Conservation (phyloP, 371 early-diverging fungal species). For the Mucor plumbeus region DNA sequence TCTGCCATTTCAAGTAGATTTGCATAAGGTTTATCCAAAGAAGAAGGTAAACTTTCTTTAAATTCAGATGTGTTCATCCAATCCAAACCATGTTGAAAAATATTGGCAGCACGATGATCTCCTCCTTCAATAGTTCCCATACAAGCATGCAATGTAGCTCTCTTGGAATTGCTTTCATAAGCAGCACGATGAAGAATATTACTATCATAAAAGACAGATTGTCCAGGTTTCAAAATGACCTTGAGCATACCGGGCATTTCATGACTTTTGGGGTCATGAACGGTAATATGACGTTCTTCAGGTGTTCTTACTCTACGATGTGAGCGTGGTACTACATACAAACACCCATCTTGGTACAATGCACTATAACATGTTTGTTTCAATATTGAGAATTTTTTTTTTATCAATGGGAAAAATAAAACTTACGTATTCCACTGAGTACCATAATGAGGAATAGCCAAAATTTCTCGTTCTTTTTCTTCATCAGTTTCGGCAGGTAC, state of each 20-base stretch:
- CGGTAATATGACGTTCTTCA: conserved; percentile 53
- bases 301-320: conserved; percentile 54
- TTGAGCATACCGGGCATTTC: conserved; percentile 54
- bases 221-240: conserved; percentile 56
- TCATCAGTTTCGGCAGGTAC: conserved; percentile 45
- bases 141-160: conserved; percentile 59
- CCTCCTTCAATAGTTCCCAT: conserved; percentile 62
- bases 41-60: conserved; percentile 39
- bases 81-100: conserved; percentile 59
- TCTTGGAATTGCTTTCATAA: conserved; percentile 46
- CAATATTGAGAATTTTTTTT: no score
- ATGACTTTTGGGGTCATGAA: conserved; percentile 55
- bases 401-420: not conserved
- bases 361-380: conserved; percentile 37
- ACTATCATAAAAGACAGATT: conserved; percentile 66
- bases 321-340: conserved; percentile 56
- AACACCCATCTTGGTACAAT: conserved; percentile 58
- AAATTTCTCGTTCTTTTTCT: conserved; percentile 45
- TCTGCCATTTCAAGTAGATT: conserved; percentile 51
- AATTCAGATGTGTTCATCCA: conserved; percentile 56
- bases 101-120: conserved; percentile 52
- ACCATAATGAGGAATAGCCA: conserved; percentile 61
- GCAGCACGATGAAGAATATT: conserved; percentile 63
- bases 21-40: conserved; percentile 42
- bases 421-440: conserved; percentile 63